A percentile compares a stretch with the other conserved stretches of the same genome.
phyloP scores from a whole-genome alignment of 2,329 filamentous ascomycete species.

The Setomelanomma holmii region DNA sequence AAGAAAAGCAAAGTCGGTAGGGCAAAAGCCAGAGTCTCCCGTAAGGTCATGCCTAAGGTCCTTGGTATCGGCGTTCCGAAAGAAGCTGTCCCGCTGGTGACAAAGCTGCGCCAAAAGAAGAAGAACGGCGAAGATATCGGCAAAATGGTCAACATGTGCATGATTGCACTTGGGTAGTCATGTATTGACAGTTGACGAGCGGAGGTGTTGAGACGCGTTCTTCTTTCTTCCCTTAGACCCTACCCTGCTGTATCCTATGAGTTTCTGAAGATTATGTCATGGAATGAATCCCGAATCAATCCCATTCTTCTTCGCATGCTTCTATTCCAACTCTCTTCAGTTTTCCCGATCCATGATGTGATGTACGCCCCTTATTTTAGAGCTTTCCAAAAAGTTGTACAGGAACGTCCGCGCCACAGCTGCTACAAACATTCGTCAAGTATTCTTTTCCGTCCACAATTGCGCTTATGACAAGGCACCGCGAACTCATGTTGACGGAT shows the following conservation, averaged over 20 bases:
- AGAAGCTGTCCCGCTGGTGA: constrained; percentile 18
- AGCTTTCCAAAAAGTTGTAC: too few relatives aligned
- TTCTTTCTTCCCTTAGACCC: not conserved
- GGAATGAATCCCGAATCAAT: not conserved
- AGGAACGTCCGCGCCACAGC: too few relatives aligned
- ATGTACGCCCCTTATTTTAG: too few relatives aligned
- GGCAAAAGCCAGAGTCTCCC: constrained; percentile 12
- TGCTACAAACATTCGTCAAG: too few relatives aligned
- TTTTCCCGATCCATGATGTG: too few relatives aligned
- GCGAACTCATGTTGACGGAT: too few relatives aligned
- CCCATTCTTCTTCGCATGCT: too few relatives aligned
- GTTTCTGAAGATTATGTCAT: not conserved
- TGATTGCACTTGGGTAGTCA: constrained; percentile 12
- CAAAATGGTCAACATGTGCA: constrained; percentile 2
- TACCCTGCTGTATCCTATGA: not conserved
- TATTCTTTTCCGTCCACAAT: too few relatives aligned
- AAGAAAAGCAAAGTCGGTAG: constrained; percentile 5
- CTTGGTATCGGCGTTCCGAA: constrained; percentile 10
- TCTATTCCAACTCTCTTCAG: too few relatives aligned
- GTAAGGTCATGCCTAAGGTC: constrained; percentile 4
- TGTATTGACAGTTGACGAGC: not conserved
- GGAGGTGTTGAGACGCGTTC: constrained; percentile 1
- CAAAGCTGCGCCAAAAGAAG: constrained; percentile 29
- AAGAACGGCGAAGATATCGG: constrained; percentile 29
- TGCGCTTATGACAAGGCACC: too few relatives aligned